Percentiles rank a stretch among this genome's conserved stretches.
Evolutionary conservation across 164 flowering plant genomes (phyloP).

Genomic region (Vitis amurensis): DNA sequence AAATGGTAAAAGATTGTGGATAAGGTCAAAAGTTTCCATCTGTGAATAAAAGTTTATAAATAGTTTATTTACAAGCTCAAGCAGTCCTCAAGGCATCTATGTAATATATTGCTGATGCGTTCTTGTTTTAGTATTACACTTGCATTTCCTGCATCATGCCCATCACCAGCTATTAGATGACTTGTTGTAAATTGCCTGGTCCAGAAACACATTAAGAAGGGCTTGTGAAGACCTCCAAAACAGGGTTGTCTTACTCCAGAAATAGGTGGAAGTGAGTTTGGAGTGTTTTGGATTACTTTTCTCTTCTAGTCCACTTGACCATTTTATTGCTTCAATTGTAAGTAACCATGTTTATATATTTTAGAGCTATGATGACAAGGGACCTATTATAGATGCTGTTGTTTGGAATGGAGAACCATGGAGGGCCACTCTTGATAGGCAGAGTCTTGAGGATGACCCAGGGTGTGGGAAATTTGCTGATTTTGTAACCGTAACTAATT

Average conservation of each 20-base stretch:
- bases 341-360: conserved; percentile 9
- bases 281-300: not conserved
- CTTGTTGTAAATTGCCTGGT: conserved; percentile 8
- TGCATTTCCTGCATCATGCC: not conserved
- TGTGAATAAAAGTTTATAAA: not conserved
- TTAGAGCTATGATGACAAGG: conserved; percentile 91
- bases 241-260: conserved; percentile 69
- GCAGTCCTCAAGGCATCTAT: not conserved
- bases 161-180: not conserved
- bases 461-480: conserved; percentile 74
- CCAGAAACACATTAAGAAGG: conserved; percentile 73
- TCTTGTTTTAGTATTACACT: not conserved
- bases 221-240: conserved; percentile 78
- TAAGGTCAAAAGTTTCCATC: not conserved
- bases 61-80: not conserved
- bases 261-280: conserved; percentile 76
- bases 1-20: not conserved
- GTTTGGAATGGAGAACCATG: conserved; percentile 88
- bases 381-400: conserved; percentile 95
- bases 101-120: not conserved
- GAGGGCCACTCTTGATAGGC: conserved; percentile 97
- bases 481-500: conserved; percentile 82
- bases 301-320: conserved; percentile 1
- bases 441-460: conserved; percentile 77
- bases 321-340: not conserved